These are phyloP conservation scores for Teunomyces funiuensis DNA, from an alignment of 805 yeast species.

Conservation along the genomic window DNA sequence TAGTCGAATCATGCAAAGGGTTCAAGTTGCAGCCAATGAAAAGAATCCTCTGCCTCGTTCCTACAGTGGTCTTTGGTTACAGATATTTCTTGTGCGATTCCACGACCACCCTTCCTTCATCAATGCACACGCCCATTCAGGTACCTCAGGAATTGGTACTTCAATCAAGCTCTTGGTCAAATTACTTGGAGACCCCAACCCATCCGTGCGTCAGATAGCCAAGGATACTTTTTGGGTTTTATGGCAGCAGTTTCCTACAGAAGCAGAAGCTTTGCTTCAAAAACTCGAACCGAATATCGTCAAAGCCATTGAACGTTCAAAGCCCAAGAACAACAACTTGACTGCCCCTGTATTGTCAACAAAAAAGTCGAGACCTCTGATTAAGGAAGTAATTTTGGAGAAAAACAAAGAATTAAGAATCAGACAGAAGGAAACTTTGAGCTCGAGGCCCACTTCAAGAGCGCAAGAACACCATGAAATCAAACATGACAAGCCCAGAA, in stretches of 20 bases:
- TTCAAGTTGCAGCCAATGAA: conserved; percentile 57
- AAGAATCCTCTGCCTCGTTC: conserved; percentile 71
- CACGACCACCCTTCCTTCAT: conserved; percentile 29
- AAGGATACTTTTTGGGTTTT: conserved; percentile 75
- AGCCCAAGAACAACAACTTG: conserved; percentile 7
- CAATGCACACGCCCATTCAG: conserved; percentile 21
- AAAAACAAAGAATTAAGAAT: conserved; percentile 39
- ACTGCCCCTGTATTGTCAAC: conserved; percentile 7
- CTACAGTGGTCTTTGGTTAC: conserved; percentile 69
- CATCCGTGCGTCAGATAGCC: conserved; percentile 73
- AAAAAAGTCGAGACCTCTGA: conserved; percentile 42
- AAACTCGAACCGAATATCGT: conserved; percentile 14
- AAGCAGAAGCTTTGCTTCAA: conserved; percentile 42
- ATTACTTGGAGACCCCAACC: conserved; percentile 77
- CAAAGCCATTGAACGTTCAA: conserved; percentile 14
- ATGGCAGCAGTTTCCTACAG: conserved; percentile 51
- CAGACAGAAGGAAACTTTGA: conserved; percentile 18
- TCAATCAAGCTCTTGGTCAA: conserved; percentile 53
- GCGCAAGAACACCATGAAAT: conserved; percentile 6
- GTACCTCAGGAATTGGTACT: conserved; percentile 30
- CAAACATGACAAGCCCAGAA: not conserved
- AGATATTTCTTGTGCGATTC: conserved; percentile 57
- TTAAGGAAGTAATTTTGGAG: conserved; percentile 48
- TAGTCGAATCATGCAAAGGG: conserved; percentile 48
- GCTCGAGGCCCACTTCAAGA: conserved; percentile 24